Base-by-base conservation (phyloP, 805 yeast species). In the Starmera amethionina region DNA sequence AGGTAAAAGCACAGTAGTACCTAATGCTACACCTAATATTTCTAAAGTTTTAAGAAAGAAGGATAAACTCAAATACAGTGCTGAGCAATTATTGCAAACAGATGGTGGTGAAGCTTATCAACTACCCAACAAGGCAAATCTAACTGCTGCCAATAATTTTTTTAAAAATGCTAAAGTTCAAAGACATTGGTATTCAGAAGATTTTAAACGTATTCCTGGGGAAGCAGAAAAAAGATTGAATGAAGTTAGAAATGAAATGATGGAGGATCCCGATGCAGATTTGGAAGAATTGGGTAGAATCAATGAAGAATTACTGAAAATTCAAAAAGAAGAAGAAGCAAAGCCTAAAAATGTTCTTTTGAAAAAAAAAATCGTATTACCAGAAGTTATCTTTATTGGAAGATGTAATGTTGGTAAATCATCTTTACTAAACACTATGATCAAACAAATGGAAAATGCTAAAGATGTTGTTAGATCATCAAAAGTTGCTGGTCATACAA, bases 341-440 rank as follows among this genome's bases (percentile, higher is more conserved):
- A 27, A 32, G 8, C 13, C 45, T 22, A 37, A 36, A 28, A 27
- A 48, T 30, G 29, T 16, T 12, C 30, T 41, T 47, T 32, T 38
- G 46, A 38, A 35, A 37, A 18, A 42, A 38, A 22, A 42, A 49
- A 22, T 33, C 39, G 15, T 37, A 38, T 62, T 82, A 11, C 95
- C 96, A 0, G 96, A 87, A 52, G 73, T 87, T 5, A 64, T 82
- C 4, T 68, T 88, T 36, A 49, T 88, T 35, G 96, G 97, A 0
- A 73, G 85, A 46, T 81, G 94, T 37, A 88, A 88, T 50, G 88
- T 81, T 8, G 97, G 96, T 0, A 88, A 88, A 54, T 84, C 95
- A 0, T 77, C 94, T 0, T 56, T 88, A 22, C 63, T 88, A 33
- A 83, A 84, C 51, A 73, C 72, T 11, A 41, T 86, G 8, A 60